These are phyloP conservation scores for Tylopilus cervinicoccineus DNA, from an alignment of 768 basidiomycete species.

Conservation along the genomic window DNA sequence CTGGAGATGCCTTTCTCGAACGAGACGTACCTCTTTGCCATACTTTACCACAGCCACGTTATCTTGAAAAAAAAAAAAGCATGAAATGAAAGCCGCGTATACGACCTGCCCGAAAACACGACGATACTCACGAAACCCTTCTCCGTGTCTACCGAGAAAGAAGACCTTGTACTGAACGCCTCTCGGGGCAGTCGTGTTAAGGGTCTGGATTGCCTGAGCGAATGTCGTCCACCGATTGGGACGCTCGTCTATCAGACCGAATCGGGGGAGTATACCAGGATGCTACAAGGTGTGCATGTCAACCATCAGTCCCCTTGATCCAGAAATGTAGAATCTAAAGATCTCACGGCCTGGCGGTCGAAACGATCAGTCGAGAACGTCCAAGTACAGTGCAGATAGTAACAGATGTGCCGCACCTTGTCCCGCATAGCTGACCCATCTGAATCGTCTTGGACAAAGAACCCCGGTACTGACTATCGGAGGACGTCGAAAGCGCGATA, in stretches of 20 bases:
- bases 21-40: slow-evolving; percentile 38
- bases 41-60: slow-evolving; percentile 61
- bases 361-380: background rate
- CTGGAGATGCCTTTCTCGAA: background rate
- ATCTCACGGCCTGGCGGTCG: background rate
- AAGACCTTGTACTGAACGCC: slow-evolving; percentile 44
- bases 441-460: background rate
- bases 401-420: background rate
- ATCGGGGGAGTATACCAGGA: slow-evolving; percentile 5
- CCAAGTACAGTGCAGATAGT: background rate
- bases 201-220: slow-evolving; percentile 30
- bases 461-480: background rate
- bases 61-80: slow-evolving; percentile 38
- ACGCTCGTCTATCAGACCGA: slow-evolving; percentile 19
- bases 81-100: background rate
- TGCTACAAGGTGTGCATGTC: background rate
- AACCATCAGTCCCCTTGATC: background rate
- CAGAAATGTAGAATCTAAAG: too few relatives aligned
- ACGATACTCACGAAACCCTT: slow-evolving; percentile 29
- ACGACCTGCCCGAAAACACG: background rate
- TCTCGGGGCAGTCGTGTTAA: slow-evolving; percentile 21
- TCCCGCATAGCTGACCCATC: background rate
- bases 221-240: slow-evolving; percentile 48
- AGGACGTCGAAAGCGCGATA: background rate
- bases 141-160: slow-evolving; percentile 62